Conservation (phyloP, 2,329 filamentous ascomycete species). For the Ceratocystis lukuohia region DNA sequence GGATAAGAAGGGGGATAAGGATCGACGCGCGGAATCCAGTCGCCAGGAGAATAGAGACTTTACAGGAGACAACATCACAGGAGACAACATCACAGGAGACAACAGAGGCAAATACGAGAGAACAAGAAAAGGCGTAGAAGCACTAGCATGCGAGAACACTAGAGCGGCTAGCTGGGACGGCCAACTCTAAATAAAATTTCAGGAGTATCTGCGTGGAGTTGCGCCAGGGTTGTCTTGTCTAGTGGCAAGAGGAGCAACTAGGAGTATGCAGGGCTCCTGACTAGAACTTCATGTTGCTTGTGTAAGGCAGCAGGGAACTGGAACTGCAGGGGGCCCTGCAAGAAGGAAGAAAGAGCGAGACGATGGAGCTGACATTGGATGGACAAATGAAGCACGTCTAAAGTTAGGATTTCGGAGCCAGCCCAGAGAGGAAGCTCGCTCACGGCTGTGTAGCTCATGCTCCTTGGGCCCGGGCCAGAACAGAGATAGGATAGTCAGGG, state of each 20-base stretch:
- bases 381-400: neutral
- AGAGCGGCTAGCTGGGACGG: neutral
- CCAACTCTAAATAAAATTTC: conserved; percentile 2
- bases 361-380: neutral
- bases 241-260: neutral
- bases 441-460: neutral
- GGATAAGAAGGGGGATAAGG: neutral
- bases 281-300: neutral
- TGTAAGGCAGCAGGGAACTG: neutral
- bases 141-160: neutral
- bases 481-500: neutral
- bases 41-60: neutral
- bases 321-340: neutral
- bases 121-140: neutral
- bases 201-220: neutral
- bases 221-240: neutral
- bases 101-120: neutral
- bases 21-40: neutral
- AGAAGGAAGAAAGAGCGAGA: neutral
- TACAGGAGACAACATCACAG: neutral
- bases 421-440: neutral
- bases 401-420: neutral
- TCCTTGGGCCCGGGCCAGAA: neutral
- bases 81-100: neutral
- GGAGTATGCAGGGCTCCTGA: neutral